These are phyloP conservation scores for Luffa acutangula DNA, from an alignment of 306 rosid species.

Conservation along the genomic window DNA sequence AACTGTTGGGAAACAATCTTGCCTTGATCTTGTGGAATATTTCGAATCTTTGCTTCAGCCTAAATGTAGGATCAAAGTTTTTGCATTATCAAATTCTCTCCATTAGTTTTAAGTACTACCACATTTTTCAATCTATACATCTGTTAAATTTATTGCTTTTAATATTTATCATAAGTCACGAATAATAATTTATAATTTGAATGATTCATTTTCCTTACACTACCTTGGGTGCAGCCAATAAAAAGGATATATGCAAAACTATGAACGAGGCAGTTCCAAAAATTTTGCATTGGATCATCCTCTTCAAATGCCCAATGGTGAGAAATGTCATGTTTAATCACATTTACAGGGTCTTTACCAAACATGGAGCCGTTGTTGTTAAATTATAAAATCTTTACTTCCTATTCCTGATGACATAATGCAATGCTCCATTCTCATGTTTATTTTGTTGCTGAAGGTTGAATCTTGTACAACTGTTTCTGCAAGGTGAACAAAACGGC, in stretches of 20 bases:
- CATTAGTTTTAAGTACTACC: not conserved
- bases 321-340: conserved; percentile 8
- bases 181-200: not conserved
- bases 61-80: not conserved
- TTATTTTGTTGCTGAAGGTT: conserved; percentile 46
- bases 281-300: conserved; percentile 55
- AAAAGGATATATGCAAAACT: conserved; percentile 49
- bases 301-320: conserved; percentile 61
- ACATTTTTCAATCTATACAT: not conserved
- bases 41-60: not conserved
- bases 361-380: not conserved
- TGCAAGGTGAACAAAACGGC: conserved; percentile 43
- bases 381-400: not conserved
- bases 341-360: not conserved
- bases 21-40: not conserved
- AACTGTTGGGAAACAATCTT: not conserved
- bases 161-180: not conserved
- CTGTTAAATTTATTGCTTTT: not conserved
- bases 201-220: not conserved
- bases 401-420: not conserved
- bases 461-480: conserved; percentile 72
- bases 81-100: not conserved
- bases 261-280: conserved; percentile 65
- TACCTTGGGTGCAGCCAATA: conserved; percentile 37
- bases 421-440: conserved; percentile 17